Evolutionary conservation across 768 basidiomycete genomes (phyloP).

Genomic region (Infundibulicybe gibba): DNA sequence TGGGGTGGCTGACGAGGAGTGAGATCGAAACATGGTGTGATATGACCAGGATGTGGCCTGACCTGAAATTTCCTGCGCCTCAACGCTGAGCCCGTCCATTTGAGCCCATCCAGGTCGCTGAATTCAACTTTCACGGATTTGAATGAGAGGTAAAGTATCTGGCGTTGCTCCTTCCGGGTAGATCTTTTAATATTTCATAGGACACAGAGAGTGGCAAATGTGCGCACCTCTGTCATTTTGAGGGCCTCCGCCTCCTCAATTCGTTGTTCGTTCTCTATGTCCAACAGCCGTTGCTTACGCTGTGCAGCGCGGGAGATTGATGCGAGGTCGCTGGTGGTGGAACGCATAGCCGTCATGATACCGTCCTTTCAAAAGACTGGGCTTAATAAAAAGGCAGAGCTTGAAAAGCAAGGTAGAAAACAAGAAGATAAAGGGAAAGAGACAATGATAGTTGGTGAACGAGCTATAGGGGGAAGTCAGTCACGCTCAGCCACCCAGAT

Average conservation of each 20-base stretch:
- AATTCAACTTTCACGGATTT: constrained; percentile 58
- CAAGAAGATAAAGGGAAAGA: too few relatives aligned
- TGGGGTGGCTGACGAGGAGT: background rate
- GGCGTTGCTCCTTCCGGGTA: constrained; percentile 33
- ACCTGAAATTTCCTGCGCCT: constrained; percentile 21
- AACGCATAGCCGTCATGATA: constrained; percentile 8
- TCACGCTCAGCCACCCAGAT: too few relatives aligned
- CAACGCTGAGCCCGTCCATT: constrained; percentile 40
- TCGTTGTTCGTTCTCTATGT: constrained; percentile 50
- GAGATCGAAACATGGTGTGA: background rate
- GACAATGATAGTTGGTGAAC: too few relatives aligned
- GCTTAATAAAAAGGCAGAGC: too few relatives aligned
- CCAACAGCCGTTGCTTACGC: constrained; percentile 41
- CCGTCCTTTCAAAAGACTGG: background rate
- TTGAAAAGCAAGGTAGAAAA: too few relatives aligned
- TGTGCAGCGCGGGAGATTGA: constrained; percentile 37
- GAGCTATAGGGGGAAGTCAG: too few relatives aligned
- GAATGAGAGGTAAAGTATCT: constrained; percentile 40
- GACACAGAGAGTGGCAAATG: background rate
- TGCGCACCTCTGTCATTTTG: constrained; percentile 53
- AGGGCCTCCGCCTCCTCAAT: constrained; percentile 53
- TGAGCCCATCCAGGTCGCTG: constrained; percentile 55
- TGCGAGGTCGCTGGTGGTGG: constrained; percentile 11
- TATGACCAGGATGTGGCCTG: background rate
- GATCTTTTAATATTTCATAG: constrained; percentile 1